phyloP scores from a whole-genome alignment of 2,329 filamentous ascomycete species.

The Clarireedia sp. region DNA sequence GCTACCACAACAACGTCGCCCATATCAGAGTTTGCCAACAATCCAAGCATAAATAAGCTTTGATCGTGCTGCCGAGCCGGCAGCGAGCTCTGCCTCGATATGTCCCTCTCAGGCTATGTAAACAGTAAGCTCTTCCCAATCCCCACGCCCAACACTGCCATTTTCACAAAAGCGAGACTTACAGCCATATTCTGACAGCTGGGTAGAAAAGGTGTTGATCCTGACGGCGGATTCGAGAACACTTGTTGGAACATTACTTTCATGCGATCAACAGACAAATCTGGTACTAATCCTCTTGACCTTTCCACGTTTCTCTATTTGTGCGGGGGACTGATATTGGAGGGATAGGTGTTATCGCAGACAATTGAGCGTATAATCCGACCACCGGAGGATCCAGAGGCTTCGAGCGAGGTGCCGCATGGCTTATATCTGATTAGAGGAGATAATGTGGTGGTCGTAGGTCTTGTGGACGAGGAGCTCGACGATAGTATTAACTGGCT shows the following conservation, averaged over 20 bases:
- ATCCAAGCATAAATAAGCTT: neutral
- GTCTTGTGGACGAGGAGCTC: constrained; percentile 80
- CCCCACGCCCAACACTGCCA: neutral
- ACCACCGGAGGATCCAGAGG: constrained; percentile 72
- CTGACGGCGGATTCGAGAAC: constrained; percentile 90
- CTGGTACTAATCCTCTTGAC: constrained; percentile 41
- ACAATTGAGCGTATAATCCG: constrained; percentile 88
- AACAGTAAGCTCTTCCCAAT: constrained; percentile 37
- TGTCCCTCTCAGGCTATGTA: constrained; percentile 47
- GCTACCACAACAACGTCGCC: no score
- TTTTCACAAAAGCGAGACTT: constrained; percentile 20
- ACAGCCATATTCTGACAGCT: constrained; percentile 31
- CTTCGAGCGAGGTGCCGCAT: constrained; percentile 71
- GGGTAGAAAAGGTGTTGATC: constrained; percentile 78
- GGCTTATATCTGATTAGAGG: constrained; percentile 89
- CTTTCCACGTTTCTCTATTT: neutral
- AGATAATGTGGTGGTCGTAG: constrained; percentile 88
- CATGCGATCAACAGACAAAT: constrained; percentile 88
- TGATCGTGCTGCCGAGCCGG: constrained; percentile 19
- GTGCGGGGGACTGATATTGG: neutral
- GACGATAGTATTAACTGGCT: constrained; percentile 90
- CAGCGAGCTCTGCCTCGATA: constrained; percentile 24
- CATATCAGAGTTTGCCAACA: no score
- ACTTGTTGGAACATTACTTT: constrained; percentile 71
- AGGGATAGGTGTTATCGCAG: constrained; percentile 62